Percentiles rank a stretch among this genome's conserved stretches.
These are phyloP conservation scores for Stephania yunnanensis DNA, from an alignment of 164 flowering plant genomes.

Conservation along the genomic window DNA sequence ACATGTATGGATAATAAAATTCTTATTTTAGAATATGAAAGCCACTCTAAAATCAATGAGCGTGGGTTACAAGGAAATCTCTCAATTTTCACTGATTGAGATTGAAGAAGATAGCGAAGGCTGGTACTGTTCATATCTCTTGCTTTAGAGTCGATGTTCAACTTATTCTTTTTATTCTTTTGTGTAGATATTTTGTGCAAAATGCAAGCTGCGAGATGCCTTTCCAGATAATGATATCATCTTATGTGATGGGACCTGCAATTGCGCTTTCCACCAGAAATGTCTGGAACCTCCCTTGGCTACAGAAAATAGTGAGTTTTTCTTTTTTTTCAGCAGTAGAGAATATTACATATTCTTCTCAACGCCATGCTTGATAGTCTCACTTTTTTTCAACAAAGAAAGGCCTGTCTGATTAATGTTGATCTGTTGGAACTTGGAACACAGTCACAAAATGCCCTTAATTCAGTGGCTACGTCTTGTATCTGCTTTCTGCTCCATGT, in stretches of 20 bases:
- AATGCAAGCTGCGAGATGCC: conserved; percentile 76
- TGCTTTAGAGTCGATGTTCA: background rate
- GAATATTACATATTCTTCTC: conserved; percentile 1
- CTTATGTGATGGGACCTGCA: conserved; percentile 94
- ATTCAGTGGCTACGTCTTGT: background rate
- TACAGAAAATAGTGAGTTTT: conserved; percentile 67
- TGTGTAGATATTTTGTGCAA: conserved; percentile 82
- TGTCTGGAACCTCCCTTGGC: conserved; percentile 94
- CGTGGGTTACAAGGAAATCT: background rate
- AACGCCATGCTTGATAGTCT: background rate
- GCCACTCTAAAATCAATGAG: background rate
- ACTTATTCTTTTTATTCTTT: conserved; percentile 13
- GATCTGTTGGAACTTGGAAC: background rate
- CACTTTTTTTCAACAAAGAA: background rate
- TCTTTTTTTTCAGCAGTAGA: too few relatives aligned
- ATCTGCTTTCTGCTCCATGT: background rate
- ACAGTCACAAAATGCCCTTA: background rate
- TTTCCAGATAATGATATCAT: conserved; percentile 90
- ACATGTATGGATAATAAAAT: conserved; percentile 42
- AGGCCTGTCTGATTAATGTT: background rate
- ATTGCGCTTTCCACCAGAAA: conserved; percentile 91
- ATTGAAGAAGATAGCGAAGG: background rate
- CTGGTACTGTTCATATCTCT: background rate
- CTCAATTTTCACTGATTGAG: background rate
- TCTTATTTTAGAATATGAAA: background rate